Conservation (phyloP, 2,329 filamentous ascomycete species). For the Ilyonectria robusta region DNA sequence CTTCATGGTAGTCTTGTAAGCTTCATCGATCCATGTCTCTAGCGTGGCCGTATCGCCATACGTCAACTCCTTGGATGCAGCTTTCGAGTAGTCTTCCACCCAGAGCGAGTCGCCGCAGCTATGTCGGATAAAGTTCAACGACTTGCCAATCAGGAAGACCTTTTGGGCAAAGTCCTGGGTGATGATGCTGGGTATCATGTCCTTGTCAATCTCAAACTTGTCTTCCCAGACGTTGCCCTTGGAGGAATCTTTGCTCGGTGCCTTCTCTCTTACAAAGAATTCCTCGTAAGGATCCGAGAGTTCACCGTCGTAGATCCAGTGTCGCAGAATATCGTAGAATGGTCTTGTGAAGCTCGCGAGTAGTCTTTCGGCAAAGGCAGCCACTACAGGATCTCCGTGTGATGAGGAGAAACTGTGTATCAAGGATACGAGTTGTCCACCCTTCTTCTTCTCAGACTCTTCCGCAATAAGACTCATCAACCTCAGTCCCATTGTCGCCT, state of each 20-base stretch:
- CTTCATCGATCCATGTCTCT: conserved; percentile 94
- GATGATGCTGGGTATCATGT: conserved; percentile 94
- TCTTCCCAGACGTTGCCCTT: conserved; percentile 94
- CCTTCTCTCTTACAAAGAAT: conserved; percentile 93
- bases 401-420: conserved; percentile 95
- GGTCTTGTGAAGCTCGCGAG: conserved; percentile 89
- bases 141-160: conserved; percentile 97
- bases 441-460: conserved; percentile 85
- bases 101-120: conserved; percentile 94
- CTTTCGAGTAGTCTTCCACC: conserved; percentile 96
- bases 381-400: conserved; percentile 95
- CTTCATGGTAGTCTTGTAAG: conserved; percentile 98
- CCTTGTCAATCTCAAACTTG: conserved; percentile 89
- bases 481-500: conserved; percentile 94
- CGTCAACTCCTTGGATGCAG: conserved; percentile 88
- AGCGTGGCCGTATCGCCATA: conserved; percentile 95
- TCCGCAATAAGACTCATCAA: conserved; percentile 96
- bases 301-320: conserved; percentile 99
- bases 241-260: conserved; percentile 62
- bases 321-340: conserved; percentile 95
- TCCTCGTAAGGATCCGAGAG: conserved; percentile 95
- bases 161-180: conserved; percentile 95
- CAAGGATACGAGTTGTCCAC: conserved; percentile 92
- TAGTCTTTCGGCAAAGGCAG: conserved; percentile 91
- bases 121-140: conserved; percentile 97